Evolutionary conservation across 305 asterid genomes (phyloP), one percentile per base, ranked within the genome.

Genomic region (Solanum hybrid): DNA sequence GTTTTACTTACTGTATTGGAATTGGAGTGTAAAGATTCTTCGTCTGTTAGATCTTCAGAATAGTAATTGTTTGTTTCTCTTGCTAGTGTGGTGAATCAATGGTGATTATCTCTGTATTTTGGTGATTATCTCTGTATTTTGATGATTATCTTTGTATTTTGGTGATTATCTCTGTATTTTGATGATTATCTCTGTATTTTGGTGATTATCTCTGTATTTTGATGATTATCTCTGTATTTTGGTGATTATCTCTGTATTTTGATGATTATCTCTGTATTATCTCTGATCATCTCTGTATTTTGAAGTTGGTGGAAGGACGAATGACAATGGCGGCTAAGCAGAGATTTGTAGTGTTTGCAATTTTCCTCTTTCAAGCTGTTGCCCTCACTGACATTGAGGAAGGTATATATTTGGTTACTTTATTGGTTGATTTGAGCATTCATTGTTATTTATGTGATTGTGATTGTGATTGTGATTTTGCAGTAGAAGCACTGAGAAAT

Each of bases 401-500:
- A 40, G 95, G 99, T 97, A 92, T 71, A 27, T 71, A 27, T 36
- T 72, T 32, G n/a, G 11, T n/a, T 13, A 88, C 6, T 17, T 29
- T 10, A 22, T 32, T 60, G 10, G 32, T 87, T 87, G 80, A 19
- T 38, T 37, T 29, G n/a, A 77, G 89, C 73, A 60, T 32, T 88
- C 87, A 32, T 85, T 17, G 36, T 26, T 64, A 17, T 51, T 24
- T 17, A 56, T 51, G 81, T 91, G 75, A 51, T 51, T 51, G 64
- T 45, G 64, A 89, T 86, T 45, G 60, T 64, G 60, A 89, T 86
- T 45, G 60, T 64, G 64, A 37, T 75, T 87, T 42, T 93, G 95
- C 96, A 97, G 99, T 88, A 82, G 94, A 93, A 93, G 98, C 95
- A 66, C 96, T 97, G 90, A 94, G 88, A 89, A 94, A 93, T 27